These are phyloP conservation scores for Carex kokanica DNA, from an alignment of 176 grass and related monocot species.

Conservation along the genomic window DNA sequence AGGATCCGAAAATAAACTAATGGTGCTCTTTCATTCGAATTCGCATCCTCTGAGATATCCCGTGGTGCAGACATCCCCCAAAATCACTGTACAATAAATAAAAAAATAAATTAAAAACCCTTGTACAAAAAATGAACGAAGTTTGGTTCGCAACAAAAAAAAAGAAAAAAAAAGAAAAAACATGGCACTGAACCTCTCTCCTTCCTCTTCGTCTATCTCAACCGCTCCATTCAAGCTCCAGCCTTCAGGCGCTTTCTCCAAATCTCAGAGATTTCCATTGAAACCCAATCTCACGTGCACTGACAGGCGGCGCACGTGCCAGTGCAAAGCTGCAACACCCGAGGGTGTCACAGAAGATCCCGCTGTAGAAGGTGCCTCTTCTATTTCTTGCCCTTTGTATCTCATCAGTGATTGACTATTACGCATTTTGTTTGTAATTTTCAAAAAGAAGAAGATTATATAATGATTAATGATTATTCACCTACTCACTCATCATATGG, in stretches of 20 bases:
- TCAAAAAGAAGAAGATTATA: background rate
- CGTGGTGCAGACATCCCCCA: conserved; percentile 31
- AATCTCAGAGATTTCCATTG: conserved; percentile 21
- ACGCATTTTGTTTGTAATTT: background rate
- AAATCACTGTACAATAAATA: conserved; percentile 21
- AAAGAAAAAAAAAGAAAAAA: background rate
- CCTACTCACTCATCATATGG: background rate
- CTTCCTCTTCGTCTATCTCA: conserved; percentile 48
- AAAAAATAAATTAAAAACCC: background rate
- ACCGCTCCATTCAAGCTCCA: conserved; percentile 52
- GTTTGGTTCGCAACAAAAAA: background rate
- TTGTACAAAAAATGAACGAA: background rate
- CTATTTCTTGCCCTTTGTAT: too few species aligned
- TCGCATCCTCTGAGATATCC: background rate
- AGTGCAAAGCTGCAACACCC: conserved; percentile 47
- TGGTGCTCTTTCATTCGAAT: background rate
- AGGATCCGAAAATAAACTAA: background rate
- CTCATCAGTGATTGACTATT: background rate
- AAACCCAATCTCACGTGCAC: conserved; percentile 24
- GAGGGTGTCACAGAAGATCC: conserved; percentile 64
- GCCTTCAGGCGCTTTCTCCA: conserved; percentile 34
- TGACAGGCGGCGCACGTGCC: conserved; percentile 18
- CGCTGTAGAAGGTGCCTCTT: conserved; percentile 34
- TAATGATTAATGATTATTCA: background rate
- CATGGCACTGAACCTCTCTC: conserved; percentile 76